Conservation (phyloP, 202 grass and related monocot species). For the Schoenoplectus tabernaemontani region DNA sequence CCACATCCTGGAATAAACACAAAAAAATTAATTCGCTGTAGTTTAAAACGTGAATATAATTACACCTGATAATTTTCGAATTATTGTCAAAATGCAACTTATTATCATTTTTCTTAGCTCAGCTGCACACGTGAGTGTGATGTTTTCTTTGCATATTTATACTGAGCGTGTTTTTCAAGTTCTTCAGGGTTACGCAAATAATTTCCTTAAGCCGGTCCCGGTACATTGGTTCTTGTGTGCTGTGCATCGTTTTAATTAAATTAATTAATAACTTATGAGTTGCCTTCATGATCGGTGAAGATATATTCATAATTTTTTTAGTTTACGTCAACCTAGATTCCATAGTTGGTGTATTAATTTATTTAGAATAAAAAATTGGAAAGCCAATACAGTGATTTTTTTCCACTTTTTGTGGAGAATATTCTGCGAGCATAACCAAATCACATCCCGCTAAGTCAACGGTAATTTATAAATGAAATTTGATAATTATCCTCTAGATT, state of each 20-base stretch:
- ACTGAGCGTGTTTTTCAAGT: background rate
- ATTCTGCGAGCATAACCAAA: background rate
- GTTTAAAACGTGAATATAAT: background rate
- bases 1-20: too few relatives aligned
- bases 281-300: conserved; percentile 11
- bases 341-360: background rate
- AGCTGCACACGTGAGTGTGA: too few relatives aligned
- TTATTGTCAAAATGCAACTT: too few relatives aligned
- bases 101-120: too few relatives aligned
- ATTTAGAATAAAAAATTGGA: background rate
- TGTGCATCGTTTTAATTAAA: background rate
- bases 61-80: background rate
- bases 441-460: background rate
- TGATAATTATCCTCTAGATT: background rate
- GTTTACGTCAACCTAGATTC: background rate
- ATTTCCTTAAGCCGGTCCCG: background rate
- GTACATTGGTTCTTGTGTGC: background rate
- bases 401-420: background rate
- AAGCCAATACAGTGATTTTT: background rate
- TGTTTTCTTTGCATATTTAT: background rate
- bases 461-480: background rate
- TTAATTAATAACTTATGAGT: background rate
- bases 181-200: background rate
- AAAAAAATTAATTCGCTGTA: too few relatives aligned
- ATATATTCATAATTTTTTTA: background rate